phyloP scores from a whole-genome alignment of 768 basidiomycete species.

The Collybiopsis luxurians region DNA sequence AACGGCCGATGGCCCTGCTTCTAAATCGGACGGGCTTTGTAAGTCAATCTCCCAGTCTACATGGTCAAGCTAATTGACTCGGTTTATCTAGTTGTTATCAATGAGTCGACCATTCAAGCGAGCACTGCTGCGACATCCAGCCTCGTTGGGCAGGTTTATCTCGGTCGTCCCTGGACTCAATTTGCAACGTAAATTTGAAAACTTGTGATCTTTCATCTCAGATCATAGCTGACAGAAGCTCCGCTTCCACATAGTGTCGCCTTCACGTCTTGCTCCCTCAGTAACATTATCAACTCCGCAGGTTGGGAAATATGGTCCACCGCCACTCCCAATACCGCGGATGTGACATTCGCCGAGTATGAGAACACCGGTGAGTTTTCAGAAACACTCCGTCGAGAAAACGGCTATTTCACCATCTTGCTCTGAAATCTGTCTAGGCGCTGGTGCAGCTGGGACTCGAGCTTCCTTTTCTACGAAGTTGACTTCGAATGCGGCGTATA shows the following conservation, averaged over 20 bases:
- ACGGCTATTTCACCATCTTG: not conserved
- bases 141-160: slow-evolving; percentile 20
- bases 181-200: slow-evolving; percentile 10
- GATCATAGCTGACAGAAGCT: not conserved
- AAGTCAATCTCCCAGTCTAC: not conserved
- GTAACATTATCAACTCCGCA: slow-evolving; percentile 21
- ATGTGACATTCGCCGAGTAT: slow-evolving; percentile 24
- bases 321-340: slow-evolving; percentile 23
- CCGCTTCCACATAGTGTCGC: slow-evolving; percentile 16
- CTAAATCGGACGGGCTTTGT: slow-evolving; percentile 18
- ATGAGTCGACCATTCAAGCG: slow-evolving; percentile 17
- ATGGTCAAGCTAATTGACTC: not conserved
- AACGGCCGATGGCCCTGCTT: slow-evolving; percentile 18
- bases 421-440: slow-evolving; percentile 14
- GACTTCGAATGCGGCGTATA: slow-evolving; percentile 16
- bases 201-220: not conserved
- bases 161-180: slow-evolving; percentile 23
- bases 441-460: slow-evolving; percentile 22
- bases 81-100: slow-evolving; percentile 20
- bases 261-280: slow-evolving; percentile 19
- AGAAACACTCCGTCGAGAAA: not conserved
- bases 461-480: slow-evolving; percentile 23
- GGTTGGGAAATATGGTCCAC: slow-evolving; percentile 24
- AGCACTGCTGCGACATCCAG: slow-evolving; percentile 16
- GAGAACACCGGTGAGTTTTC: slow-evolving; percentile 17